phyloP scores from a whole-genome alignment of 805 yeast genomes.

The Candida railenensis region DNA sequence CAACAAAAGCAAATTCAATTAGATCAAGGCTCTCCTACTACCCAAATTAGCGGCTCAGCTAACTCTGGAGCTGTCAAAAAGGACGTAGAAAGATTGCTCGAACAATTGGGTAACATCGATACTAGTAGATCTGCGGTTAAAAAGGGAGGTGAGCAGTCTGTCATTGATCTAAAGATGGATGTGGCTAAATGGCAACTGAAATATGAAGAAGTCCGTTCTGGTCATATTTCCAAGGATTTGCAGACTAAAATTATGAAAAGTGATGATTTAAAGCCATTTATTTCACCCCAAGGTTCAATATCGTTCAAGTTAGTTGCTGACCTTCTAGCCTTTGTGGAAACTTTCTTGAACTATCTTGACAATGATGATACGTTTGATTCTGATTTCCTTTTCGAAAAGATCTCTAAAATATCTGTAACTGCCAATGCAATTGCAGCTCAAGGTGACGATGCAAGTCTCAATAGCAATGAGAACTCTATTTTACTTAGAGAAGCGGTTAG shows the following conservation, averaged over 20 bases:
- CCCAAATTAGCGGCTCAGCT: neutral
- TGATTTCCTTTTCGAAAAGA: slow-evolving; percentile 48
- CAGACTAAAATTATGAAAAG: slow-evolving; percentile 17
- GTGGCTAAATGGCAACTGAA: slow-evolving; percentile 50
- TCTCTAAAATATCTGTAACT: slow-evolving; percentile 48
- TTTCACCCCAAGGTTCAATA: slow-evolving; percentile 44
- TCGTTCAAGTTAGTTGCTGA: slow-evolving; percentile 43
- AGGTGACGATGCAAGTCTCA: slow-evolving; percentile 21
- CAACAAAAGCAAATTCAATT: neutral
- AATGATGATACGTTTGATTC: slow-evolving; percentile 19
- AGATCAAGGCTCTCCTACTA: neutral
- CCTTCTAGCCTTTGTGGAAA: slow-evolving; percentile 50
- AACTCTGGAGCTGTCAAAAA: slow-evolving; percentile 2
- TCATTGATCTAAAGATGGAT: slow-evolving; percentile 21
- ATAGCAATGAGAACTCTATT: slow-evolving; percentile 39
- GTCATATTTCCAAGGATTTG: slow-evolving; percentile 19
- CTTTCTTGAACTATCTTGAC: slow-evolving; percentile 35
- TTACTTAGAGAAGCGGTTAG: slow-evolving; percentile 66
- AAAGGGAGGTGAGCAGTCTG: slow-evolving; percentile 9
- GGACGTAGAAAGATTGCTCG: slow-evolving; percentile 16
- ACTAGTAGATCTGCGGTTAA: slow-evolving; percentile 6
- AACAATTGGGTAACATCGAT: slow-evolving; percentile 27
- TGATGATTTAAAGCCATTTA: slow-evolving; percentile 25
- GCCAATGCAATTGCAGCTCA: slow-evolving; percentile 42
- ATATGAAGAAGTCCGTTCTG: slow-evolving; percentile 48